A percentile compares a stretch with the other conserved stretches of the same genome.
phyloP scores from a whole-genome alignment of 768 basidiomycete species.

The Paxillus ammoniavirescens region DNA sequence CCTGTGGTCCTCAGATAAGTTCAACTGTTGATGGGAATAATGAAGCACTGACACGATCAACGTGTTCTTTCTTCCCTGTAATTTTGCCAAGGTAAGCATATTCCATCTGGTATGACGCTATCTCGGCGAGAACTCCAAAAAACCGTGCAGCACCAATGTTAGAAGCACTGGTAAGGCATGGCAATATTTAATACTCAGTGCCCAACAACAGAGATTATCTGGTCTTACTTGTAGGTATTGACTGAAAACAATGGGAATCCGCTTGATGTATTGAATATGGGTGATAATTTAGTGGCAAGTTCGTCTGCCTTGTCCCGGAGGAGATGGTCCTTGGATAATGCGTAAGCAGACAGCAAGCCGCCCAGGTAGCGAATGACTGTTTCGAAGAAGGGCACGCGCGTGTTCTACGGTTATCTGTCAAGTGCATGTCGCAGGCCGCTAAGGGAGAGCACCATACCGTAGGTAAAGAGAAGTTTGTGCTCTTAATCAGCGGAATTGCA shows the following conservation, averaged over 20 bases:
- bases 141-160: slow-evolving; percentile 23
- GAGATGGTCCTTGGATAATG: slow-evolving; percentile 61
- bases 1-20: slow-evolving; percentile 32
- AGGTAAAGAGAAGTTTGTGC: slow-evolving; percentile 48
- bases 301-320: slow-evolving; percentile 74
- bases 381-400: slow-evolving; percentile 65
- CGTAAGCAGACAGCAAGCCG: slow-evolving; percentile 81
- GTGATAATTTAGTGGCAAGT: slow-evolving; percentile 68
- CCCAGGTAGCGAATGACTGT: slow-evolving; percentile 90
- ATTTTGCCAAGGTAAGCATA: slow-evolving; percentile 80
- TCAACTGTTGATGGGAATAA: neutral
- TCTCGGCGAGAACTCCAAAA: slow-evolving; percentile 65
- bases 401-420: slow-evolving; percentile 20
- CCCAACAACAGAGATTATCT: neutral
- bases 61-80: slow-evolving; percentile 67
- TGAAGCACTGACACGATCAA: slow-evolving; percentile 45
- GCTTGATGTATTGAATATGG: slow-evolving; percentile 65
- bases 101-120: slow-evolving; percentile 80
- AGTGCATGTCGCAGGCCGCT: neutral
- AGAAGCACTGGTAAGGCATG: neutral
- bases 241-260: slow-evolving; percentile 74
- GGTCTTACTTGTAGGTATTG: slow-evolving; percentile 56
- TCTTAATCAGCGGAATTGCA: slow-evolving; percentile 53
- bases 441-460: slow-evolving; percentile 31
- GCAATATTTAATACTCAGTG: neutral